Percentiles rank a stretch among this genome's conserved stretches.
Evolutionary conservation across 371 early-diverging fungal genomes (phyloP).

Genomic region (Blastocladiella emersonii): DNA sequence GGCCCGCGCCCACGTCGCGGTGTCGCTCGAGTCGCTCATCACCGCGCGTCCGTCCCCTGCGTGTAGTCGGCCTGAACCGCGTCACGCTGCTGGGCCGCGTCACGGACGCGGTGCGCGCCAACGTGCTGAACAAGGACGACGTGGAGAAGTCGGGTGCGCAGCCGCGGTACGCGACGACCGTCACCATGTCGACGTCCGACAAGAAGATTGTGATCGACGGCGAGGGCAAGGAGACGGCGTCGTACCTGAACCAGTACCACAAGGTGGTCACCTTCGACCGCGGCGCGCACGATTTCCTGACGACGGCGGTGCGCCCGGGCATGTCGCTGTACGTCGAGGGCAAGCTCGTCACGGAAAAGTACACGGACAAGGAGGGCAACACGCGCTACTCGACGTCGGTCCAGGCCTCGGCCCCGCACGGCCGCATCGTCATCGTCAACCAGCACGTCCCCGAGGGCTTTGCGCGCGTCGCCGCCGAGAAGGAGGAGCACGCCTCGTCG

Average conservation of each 20-base stretch:
- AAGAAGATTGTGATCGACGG: neutral
- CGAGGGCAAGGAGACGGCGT: neutral
- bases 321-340: neutral
- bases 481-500: neutral
- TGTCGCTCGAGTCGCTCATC: no score
- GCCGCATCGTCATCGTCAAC: neutral
- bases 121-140: neutral
- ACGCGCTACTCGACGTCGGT: neutral
- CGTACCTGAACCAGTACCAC: neutral
- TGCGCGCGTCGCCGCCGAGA: no score
- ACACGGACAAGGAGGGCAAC: neutral
- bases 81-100: neutral
- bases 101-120: neutral
- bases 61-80: neutral
- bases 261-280: neutral
- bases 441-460: neutral
- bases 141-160: neutral
- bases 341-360: neutral
- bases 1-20: no score
- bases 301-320: neutral
- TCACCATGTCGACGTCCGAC: neutral
- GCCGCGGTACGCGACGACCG: neutral
- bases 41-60: no score
- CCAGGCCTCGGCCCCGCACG: neutral
- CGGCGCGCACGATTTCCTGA: neutral